Base-by-base conservation (phyloP, 345 rosid species). In the Lumnitzera littorea region DNA sequence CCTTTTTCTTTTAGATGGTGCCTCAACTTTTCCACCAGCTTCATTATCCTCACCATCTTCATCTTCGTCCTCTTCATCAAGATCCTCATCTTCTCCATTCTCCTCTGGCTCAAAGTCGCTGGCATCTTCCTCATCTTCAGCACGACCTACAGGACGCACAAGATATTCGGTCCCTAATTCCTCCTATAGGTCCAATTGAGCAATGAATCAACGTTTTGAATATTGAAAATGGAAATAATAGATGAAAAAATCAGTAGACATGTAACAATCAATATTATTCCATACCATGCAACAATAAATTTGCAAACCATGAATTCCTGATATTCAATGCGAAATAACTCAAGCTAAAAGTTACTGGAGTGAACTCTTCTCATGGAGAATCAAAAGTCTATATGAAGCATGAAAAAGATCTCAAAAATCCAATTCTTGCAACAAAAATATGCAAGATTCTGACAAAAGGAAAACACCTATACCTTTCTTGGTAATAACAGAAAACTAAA, bases 81-180 rank as follows among this genome's bases (percentile, higher is more conserved):
- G 24, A 2, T 83, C 91, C 1, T 88, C 89, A 6, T 78, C 92
- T 5, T 80, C 85, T 29, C 84, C 92, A 23, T 84, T 87, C 74
- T 88, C 97, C 53, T 80, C 89, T 0, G 91, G 91, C 60, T 88
- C 96, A 27, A 88, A 86, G 72, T 88, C 98, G 63, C 95, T 88
- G 13, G 91, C 94, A 24, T 91, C 91, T 65, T 86, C 98, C 72
- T 91, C 96, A 12, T 89, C 98, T 67, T 91, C 96, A 13, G 98
- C 80, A 5, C 67, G 70, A 53, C 67, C 98, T 20, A 89, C 86
- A 1, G 98, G 98, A 66, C 82, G 79, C 47, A 91, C 91, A 10
- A 91, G 77, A 66, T 80, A 91, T 59, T 91, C 96, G 0, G 95
- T 89, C 50, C 95, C 92, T 72, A 89, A 52, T 70, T 86, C 96